phyloP scores from a whole-genome alignment of 257 asterid genomes.

The Nicotiana otophora region DNA sequence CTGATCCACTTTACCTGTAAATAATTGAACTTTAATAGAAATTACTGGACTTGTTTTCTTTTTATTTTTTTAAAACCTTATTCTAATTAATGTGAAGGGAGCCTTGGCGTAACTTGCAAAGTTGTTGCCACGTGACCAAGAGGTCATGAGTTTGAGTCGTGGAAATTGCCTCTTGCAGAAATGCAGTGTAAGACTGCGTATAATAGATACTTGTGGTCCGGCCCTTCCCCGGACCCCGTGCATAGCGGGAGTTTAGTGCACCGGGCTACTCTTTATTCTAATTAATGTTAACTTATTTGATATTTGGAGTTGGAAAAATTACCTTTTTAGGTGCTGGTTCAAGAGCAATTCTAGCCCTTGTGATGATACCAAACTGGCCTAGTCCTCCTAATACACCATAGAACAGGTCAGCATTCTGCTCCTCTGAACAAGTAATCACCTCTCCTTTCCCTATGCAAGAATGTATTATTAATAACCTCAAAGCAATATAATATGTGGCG shows the following conservation, averaged over 20 bases:
- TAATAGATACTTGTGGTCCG: too few species aligned
- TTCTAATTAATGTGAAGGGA: not conserved
- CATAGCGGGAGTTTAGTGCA: too few species aligned
- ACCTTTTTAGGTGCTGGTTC: conserved; percentile 78
- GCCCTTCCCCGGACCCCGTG: too few species aligned
- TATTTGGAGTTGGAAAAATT: not conserved
- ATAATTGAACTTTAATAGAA: not conserved
- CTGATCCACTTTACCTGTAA: conserved; percentile 91
- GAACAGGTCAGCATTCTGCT: conserved; percentile 69
- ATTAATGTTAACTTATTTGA: not conserved
- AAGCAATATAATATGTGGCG: not conserved
- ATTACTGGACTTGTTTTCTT: not conserved
- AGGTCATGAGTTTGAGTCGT: too few species aligned
- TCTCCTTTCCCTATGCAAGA: conserved; percentile 64
- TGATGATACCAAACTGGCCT: conserved; percentile 91
- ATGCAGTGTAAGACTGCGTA: too few species aligned
- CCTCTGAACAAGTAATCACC: conserved; percentile 62
- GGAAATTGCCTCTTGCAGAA: too few species aligned
- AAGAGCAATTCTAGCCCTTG: conserved; percentile 71
- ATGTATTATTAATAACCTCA: not conserved
- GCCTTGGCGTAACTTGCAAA: too few species aligned
- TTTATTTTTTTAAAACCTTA: not conserved
- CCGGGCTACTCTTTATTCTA: not conserved
- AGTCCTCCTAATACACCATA: conserved; percentile 81
- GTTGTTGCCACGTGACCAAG: too few species aligned